Conservation (phyloP, 129 eudicot genomes). For the Oenanthe sinensis region DNA sequence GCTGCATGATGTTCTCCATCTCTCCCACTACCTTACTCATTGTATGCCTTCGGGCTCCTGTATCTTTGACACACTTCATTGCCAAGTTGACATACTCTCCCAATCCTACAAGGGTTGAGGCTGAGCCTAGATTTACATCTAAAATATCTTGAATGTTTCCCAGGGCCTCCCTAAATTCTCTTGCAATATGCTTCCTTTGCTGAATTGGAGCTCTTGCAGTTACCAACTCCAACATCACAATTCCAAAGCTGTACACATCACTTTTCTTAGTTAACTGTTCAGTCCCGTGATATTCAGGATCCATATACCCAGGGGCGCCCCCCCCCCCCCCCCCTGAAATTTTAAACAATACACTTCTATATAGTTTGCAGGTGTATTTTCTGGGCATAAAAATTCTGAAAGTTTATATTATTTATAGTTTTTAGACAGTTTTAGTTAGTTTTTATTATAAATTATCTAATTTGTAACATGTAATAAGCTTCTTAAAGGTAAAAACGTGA, state of each 20-base stretch:
- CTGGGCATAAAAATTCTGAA: no score
- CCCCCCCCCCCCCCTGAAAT: no score
- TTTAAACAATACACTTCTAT: no score
- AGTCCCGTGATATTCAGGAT: constrained; percentile 81
- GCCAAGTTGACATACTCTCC: constrained; percentile 50
- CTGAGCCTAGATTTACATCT: constrained; percentile 46
- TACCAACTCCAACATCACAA: constrained; percentile 60
- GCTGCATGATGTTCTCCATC: constrained; percentile 47
- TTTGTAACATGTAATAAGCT: no score
- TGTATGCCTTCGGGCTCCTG: constrained; percentile 50
- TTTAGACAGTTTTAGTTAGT: no score
- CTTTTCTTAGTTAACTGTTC: constrained; percentile 68
- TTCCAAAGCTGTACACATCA: constrained; percentile 80
- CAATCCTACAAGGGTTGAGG: constrained; percentile 37
- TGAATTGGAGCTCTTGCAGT: constrained; percentile 61
- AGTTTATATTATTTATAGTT: no score
- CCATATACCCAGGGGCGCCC: constrained; percentile 97
- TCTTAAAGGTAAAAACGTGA: no score
- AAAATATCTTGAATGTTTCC: constrained; percentile 28
- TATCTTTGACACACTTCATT: constrained; percentile 59
- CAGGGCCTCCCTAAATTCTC: constrained; percentile 35
- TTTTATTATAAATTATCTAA: no score
- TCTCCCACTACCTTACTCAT: constrained; percentile 83
- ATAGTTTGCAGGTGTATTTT: no score
- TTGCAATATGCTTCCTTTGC: constrained; percentile 57